These are phyloP conservation scores for Stachybotrys elegans DNA, from an alignment of 2,329 filamentous ascomycete genomes.

Conservation along the genomic window DNA sequence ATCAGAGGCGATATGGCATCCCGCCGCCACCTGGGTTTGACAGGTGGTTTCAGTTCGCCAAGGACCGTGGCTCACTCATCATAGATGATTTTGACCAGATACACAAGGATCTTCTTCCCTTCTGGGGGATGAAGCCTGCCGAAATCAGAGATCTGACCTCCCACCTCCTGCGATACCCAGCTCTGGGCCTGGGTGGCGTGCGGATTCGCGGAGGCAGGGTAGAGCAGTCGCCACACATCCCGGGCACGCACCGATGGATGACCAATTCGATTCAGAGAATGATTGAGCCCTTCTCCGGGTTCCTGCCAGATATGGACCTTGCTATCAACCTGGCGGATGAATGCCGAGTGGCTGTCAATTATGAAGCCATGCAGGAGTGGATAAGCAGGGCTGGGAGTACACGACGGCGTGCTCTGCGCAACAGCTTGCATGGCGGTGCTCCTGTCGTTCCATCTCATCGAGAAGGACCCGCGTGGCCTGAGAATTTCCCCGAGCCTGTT, in stretches of 20 bases:
- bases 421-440: constrained; percentile 12
- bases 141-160: constrained; percentile 37
- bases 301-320: constrained; percentile 77
- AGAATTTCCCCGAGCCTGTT: not conserved
- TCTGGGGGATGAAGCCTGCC: constrained; percentile 48
- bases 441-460: no score
- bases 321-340: constrained; percentile 64
- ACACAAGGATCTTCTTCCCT: constrained; percentile 67
- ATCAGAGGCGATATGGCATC: constrained; percentile 42
- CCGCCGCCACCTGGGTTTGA: constrained; percentile 77
- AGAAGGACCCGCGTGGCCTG: not conserved
- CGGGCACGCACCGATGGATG: constrained; percentile 22
- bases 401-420: no score
- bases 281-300: constrained; percentile 65
- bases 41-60: constrained; percentile 77
- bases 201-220: constrained; percentile 57
- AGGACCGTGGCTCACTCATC: constrained; percentile 54
- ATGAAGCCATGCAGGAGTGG: not conserved
- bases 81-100: constrained; percentile 82
- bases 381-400: not conserved
- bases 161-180: constrained; percentile 56
- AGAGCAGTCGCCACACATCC: constrained; percentile 40
- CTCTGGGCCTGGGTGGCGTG: constrained; percentile 37
- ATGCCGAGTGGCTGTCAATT: constrained; percentile 1
- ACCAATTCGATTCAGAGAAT: constrained; percentile 50